Base-by-base conservation (phyloP, 306 rosid species). In the Herpetospermum pedunculosum region DNA sequence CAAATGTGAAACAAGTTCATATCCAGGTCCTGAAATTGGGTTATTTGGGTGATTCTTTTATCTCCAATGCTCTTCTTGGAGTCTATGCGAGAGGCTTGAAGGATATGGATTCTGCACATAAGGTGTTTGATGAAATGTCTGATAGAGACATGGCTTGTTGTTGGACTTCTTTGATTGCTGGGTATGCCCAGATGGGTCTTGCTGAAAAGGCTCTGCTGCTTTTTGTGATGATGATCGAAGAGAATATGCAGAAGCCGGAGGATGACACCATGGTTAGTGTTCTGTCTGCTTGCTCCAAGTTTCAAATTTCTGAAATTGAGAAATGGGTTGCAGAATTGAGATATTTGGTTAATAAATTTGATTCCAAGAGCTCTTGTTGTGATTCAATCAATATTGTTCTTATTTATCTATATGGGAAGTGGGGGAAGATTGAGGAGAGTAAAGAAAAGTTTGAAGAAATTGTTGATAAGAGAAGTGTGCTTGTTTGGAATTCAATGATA, bases 401-500 rank as follows among this genome's bases (percentile, higher is more conserved):
- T 16, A 43, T 81, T 44, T 84, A 83, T 80, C 73, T 88, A 79
- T 72, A 81, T 73, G 85, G 93, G 28, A 86, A 88, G 71, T 81
- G 77, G 80, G 89, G 87, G 35, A 82, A 44, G 80, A 41, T 81
- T 79, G 84, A 84, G 73, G 62, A 77, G 76, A 74, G 89, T 70
- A 75, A 73, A 78, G 86, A 83, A 54, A 75, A 16, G 37, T 84
- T 86, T 70, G 74, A 84, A 28, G 76, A 74, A 58, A 70, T 84
- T 71, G 70, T 82, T 68, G 81, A 85, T 32, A 19, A 79, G 65
- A 82, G 76, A 77, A 69, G 81, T 4, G 82, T 79, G 46, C 81
- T 84, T 75, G 81, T 87, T 44, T 88, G 93, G 93, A 88, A 88
- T 83, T 76, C 86, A 40, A 76, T 86, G 82, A 82, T 88, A 23